A percentile compares a stretch with the other conserved stretches of the same genome.
These are phyloP conservation scores for Calonectria multiphialidica DNA, from an alignment of 2,329 filamentous ascomycete genomes.

Conservation along the genomic window DNA sequence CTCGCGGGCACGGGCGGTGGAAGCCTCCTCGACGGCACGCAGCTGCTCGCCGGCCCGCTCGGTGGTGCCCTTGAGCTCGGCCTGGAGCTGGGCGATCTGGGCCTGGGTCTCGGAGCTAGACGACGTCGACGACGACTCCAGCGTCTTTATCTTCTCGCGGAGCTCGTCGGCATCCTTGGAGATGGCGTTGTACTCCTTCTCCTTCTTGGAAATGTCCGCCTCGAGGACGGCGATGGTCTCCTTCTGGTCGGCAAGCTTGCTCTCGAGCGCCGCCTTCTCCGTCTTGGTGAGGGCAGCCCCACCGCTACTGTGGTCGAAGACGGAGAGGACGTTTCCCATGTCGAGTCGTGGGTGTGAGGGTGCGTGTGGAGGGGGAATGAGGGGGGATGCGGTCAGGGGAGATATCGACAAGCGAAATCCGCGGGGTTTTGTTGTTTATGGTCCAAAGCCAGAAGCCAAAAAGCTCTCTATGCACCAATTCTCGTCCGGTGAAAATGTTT, in stretches of 20 bases:
- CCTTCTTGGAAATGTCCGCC: constrained; percentile 51
- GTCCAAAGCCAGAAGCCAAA: not conserved
- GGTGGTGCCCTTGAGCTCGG: constrained; percentile 48
- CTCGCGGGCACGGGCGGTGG: constrained; percentile 34
- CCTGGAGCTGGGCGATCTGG: constrained; percentile 49
- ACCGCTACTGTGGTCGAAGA: constrained; percentile 50
- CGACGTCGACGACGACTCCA: constrained; percentile 46
- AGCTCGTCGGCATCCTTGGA: constrained; percentile 53
- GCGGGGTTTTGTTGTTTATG: not conserved
- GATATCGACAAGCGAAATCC: constrained; percentile 5
- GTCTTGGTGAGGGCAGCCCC: constrained; percentile 48
- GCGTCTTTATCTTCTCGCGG: constrained; percentile 53
- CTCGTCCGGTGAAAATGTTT: constrained; percentile 32
- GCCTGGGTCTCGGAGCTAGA: constrained; percentile 49
- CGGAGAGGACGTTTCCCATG: constrained; percentile 57
- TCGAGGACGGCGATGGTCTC: constrained; percentile 50
- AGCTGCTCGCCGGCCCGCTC: constrained; percentile 40
- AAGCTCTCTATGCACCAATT: not conserved
- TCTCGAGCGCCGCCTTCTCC: constrained; percentile 45
- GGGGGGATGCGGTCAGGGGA: constrained; percentile 17
- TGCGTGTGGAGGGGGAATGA: constrained; percentile 3
- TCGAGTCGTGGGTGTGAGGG: constrained; percentile 28
- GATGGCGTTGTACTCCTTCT: constrained; percentile 50
- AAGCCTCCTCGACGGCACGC: constrained; percentile 42
- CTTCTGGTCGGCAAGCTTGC: constrained; percentile 54